Base-by-base conservation (phyloP, 2,329 filamentous ascomycete genomes). In the Lachnellula cervina region DNA sequence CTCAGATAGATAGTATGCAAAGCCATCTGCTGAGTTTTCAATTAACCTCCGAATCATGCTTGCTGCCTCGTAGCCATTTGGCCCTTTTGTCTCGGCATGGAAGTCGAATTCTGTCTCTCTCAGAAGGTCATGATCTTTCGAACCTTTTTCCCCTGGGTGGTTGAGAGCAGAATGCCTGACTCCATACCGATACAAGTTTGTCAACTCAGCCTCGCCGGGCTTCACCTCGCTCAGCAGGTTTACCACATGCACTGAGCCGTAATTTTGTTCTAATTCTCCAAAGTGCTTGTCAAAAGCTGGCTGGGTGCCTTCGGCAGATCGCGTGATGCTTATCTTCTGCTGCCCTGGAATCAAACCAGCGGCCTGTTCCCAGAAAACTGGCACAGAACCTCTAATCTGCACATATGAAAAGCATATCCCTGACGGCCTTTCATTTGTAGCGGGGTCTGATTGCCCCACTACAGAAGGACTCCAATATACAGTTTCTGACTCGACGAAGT, bases 401-500 rank as follows among this genome's bases (percentile, higher is more conserved):
- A 87, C 90, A 71, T 97, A 99, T 0, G 94, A 97, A 70, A 97
- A 97, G 54, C 90, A 84, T 6, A 90, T 75, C 3, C 83, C 82
- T 0, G 77, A 78, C 7, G 65, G 61, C 35, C 59, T 65, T 49
- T 67, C 65, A 25, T 47, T 51, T 23, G 56, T 46, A 11, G 48
- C 43, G 17, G 60, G 56, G 32, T 68, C 65, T 13, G 56, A 53
- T 50, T 62, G 59, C 40, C 0, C 62, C 38, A 47, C 56, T 6
- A 56, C 56, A 4, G 84, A 82, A 0, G 89, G 88, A 64, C 87
- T 87, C 87, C 89, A 96, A 68, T 95, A 92, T 42, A 93, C 84
- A 0, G 91, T 96, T 73, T 99, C 94, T 0, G 91, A 94, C 72
- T 99, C 94, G n/a, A 97, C 94, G 72, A 96, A 99, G 71, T 99